phyloP scores from a whole-genome alignment of 108 stramenopile genomes.

The Discostella pseudostelligera region DNA sequence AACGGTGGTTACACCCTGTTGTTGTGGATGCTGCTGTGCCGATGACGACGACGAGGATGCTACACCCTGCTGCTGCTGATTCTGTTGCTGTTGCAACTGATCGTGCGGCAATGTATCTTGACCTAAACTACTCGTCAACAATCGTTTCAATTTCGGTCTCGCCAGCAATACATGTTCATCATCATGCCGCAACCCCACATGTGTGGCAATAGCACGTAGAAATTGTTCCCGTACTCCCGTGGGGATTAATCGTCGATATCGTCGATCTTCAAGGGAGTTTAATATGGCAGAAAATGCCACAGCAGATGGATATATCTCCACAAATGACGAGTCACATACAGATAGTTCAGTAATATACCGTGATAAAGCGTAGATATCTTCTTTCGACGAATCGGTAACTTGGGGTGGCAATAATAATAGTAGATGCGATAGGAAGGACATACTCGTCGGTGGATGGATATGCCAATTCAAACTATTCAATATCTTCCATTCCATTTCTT shows the following conservation, averaged over 20 bases:
- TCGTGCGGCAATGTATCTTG: conserved; percentile 16
- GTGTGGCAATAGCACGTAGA: conserved; percentile 28
- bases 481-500: conserved; percentile 74
- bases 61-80: not conserved
- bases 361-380: conserved; percentile 67
- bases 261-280: conserved; percentile 54
- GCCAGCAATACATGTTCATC: conserved; percentile 31
- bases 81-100: conserved; percentile 17
- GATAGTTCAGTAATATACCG: conserved; percentile 68
- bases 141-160: conserved; percentile 29
- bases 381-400: conserved; percentile 48
- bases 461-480: conserved; percentile 59
- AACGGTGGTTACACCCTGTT: conserved; percentile 1
- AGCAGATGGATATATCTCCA: conserved; percentile 48
- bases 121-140: conserved; percentile 32
- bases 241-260: conserved; percentile 22
- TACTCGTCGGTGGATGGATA: conserved; percentile 72
- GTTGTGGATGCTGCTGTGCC: conserved; percentile 6
- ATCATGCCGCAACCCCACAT: conserved; percentile 27
- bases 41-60: too few species aligned
- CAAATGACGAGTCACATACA: conserved; percentile 70
- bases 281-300: conserved; percentile 69
- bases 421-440: conserved; percentile 59
- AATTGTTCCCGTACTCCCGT: conserved; percentile 29
- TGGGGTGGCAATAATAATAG: conserved; percentile 54